A percentile compares a stretch with the other conserved stretches of the same genome.
phyloP scores from a whole-genome alignment of 805 yeast species.

The Wickerhamiella azyma region DNA sequence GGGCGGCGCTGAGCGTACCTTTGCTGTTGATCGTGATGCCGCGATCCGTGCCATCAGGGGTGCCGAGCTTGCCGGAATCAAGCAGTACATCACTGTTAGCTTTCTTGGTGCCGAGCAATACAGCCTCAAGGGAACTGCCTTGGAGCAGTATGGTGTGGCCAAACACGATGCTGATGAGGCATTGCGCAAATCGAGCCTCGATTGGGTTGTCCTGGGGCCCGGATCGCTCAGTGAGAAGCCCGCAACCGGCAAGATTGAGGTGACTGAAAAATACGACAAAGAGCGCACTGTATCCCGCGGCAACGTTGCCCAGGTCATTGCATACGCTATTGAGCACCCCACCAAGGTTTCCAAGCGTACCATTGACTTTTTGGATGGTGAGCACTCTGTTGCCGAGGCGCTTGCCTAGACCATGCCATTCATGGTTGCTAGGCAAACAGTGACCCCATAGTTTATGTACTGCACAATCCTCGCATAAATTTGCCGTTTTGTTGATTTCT shows the following conservation, averaged over 20 bases:
- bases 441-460: no score
- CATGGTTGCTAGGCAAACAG: no score
- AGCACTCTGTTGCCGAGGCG: conserved; percentile 1
- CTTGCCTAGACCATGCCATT: not conserved
- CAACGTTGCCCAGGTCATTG: conserved; percentile 41
- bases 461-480: no score
- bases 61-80: conserved; percentile 30
- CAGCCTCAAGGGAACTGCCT: conserved; percentile 32
- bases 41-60: conserved; percentile 47
- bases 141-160: conserved; percentile 42
- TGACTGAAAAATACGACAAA: conserved; percentile 18
- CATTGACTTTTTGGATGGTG: conserved; percentile 18
- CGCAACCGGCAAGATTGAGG: conserved; percentile 32
- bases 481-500: no score
- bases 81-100: conserved; percentile 40
- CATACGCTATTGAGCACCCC: conserved; percentile 12
- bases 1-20: conserved; percentile 32
- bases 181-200: conserved; percentile 30
- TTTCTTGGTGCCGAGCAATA: conserved; percentile 39
- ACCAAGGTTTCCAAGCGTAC: conserved; percentile 10
- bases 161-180: conserved; percentile 47
- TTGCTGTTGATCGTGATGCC: conserved; percentile 49
- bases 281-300: conserved; percentile 28
- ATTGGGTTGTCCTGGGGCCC: conserved; percentile 47
- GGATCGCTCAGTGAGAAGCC: conserved; percentile 31